Percentiles rank a stretch among this genome's conserved stretches.
phyloP scores from a whole-genome alignment of 768 basidiomycete genomes.

The Hemileccinum rubropunctum region DNA sequence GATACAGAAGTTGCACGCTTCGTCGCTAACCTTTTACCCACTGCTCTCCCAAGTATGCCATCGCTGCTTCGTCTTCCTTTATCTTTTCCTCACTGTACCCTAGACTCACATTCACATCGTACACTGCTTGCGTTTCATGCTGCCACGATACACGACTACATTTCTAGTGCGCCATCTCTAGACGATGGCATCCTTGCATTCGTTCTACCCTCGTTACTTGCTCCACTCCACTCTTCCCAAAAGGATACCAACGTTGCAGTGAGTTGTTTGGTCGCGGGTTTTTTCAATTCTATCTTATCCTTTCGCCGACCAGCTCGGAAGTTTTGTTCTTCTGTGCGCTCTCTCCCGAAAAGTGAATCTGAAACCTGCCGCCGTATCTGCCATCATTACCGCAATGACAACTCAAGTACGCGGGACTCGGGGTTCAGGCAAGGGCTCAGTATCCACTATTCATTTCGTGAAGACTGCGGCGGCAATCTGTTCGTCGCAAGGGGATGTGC shows the following conservation, averaged over 20 bases:
- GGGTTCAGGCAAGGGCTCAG: constrained; percentile 26
- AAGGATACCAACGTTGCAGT: constrained; percentile 54
- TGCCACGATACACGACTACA: constrained; percentile 74
- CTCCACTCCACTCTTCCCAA: constrained; percentile 47
- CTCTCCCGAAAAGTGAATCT: constrained; percentile 67
- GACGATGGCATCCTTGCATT: constrained; percentile 68
- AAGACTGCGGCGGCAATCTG: constrained; percentile 66
- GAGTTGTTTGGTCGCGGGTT: constrained; percentile 19
- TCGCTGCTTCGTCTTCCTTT: background rate
- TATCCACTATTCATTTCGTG: constrained; percentile 57
- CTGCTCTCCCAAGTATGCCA: constrained; percentile 43
- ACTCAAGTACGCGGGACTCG: constrained; percentile 38
- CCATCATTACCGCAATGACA: constrained; percentile 54
- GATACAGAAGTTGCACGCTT: constrained; percentile 73
- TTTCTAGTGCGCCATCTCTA: constrained; percentile 53
- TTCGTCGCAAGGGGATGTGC: constrained; percentile 56
- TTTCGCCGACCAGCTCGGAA: constrained; percentile 51
- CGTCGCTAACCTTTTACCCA: constrained; percentile 61
- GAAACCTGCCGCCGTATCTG: constrained; percentile 54
- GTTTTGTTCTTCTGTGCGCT: constrained; percentile 68
- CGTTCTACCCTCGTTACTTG: constrained; percentile 61
- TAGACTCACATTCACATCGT: constrained; percentile 52
- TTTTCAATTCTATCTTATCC: background rate
- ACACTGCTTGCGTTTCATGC: constrained; percentile 82
- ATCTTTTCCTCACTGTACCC: constrained; percentile 3